Evolutionary conservation across 495 filamentous ascomycete genomes (phyloP).

Genomic region (Alectoria sarmentosa): DNA sequence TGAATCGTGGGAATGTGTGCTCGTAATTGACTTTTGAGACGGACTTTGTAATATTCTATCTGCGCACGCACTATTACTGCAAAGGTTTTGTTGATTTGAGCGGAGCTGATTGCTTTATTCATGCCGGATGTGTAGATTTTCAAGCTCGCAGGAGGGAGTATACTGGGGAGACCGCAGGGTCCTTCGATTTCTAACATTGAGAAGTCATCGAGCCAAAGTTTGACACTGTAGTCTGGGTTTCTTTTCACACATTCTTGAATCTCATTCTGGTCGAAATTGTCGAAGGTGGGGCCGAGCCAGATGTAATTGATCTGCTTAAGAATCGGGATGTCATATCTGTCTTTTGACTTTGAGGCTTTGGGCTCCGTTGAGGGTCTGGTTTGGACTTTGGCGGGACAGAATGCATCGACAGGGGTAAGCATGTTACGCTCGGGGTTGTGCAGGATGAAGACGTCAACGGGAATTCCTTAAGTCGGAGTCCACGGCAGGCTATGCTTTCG

Average conservation of each 20-base stretch:
- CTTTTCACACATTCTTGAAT: background rate
- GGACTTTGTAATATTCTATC: background rate
- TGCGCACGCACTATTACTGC: background rate
- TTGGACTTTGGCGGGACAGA: background rate
- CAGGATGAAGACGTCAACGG: background rate
- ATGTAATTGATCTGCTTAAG: background rate
- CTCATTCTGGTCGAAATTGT: background rate
- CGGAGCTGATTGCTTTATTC: background rate
- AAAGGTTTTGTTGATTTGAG: background rate
- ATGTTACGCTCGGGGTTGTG: background rate
- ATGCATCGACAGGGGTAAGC: background rate
- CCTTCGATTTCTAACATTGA: constrained; percentile 4
- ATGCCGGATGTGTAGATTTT: background rate
- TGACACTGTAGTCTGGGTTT: background rate
- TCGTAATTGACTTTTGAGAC: background rate
- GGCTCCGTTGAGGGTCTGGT: background rate
- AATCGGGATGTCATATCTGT: background rate
- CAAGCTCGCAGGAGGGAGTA: background rate
- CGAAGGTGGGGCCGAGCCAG: background rate
- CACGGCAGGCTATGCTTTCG: background rate
- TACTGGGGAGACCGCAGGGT: background rate
- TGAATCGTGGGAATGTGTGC: background rate
- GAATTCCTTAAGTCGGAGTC: background rate
- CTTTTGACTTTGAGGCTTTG: background rate
- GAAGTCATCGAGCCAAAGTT: background rate